Evolutionary conservation across 306 rosid species (phyloP).

Genomic region (Cicer chorassanicum): DNA sequence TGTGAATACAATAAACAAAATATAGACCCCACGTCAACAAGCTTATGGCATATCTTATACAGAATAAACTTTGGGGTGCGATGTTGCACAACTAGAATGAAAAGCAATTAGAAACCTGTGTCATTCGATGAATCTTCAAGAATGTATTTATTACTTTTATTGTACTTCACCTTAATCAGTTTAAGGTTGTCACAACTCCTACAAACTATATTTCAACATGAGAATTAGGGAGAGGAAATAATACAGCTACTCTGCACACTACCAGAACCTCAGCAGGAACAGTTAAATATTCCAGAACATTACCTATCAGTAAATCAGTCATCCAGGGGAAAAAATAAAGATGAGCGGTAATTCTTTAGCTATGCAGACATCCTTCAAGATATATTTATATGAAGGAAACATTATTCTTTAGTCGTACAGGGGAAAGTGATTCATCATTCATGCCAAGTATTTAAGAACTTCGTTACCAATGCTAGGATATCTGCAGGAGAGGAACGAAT

Average conservation of each 20-base stretch:
- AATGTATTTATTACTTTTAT: not conserved
- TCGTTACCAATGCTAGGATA: slow-evolving; percentile 1
- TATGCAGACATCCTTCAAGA: slow-evolving; percentile 2
- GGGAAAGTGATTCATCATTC: not conserved
- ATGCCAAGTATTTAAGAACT: slow-evolving; percentile 32
- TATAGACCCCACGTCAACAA: too few species aligned
- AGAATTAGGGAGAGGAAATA: not conserved
- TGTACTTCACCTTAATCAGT: slow-evolving; percentile 2
- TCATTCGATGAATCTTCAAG: not conserved
- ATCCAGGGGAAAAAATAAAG: slow-evolving; percentile 1
- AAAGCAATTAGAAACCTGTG: not conserved
- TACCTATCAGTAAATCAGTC: not conserved
- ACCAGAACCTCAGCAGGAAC: not conserved
- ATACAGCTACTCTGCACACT: not conserved
- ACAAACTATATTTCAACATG: not conserved
- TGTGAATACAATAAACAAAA: too few species aligned
- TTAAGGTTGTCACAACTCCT: not conserved
- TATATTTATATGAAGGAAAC: slow-evolving; percentile 34
- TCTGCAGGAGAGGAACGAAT: slow-evolving; percentile 22
- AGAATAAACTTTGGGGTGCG: too few species aligned
- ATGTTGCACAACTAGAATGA: too few species aligned
- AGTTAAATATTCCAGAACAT: not conserved
- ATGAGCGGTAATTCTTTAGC: slow-evolving; percentile 16
- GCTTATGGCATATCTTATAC: too few species aligned
- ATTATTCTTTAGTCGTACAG: slow-evolving; percentile 12